Evolutionary conservation across 2,329 filamentous ascomycete species (phyloP).

Genomic region (Calonectria pseudoreteaudii): DNA sequence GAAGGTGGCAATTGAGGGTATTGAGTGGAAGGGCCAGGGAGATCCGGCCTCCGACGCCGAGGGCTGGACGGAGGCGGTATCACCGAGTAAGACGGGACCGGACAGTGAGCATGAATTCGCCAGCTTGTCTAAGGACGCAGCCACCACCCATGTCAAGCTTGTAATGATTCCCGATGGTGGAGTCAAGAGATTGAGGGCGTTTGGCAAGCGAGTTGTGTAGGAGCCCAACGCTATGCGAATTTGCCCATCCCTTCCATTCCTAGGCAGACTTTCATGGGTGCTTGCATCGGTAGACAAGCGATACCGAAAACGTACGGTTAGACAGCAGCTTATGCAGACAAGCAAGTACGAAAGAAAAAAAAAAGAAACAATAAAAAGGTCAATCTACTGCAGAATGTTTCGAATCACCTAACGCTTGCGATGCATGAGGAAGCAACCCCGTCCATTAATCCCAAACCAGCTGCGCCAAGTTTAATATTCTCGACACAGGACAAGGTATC

Average conservation of each 20-base stretch:
- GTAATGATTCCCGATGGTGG: conserved; percentile 95
- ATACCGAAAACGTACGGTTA: neutral
- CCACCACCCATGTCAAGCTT: conserved; percentile 87
- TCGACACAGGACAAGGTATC: conserved; percentile 17
- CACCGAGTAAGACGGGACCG: conserved; percentile 76
- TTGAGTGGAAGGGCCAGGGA: conserved; percentile 65
- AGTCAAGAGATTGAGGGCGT: conserved; percentile 81
- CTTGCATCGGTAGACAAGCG: neutral
- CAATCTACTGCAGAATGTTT: neutral
- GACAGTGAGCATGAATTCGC: conserved; percentile 79
- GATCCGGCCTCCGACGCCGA: conserved; percentile 68
- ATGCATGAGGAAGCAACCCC: neutral
- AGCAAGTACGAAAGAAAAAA: neutral
- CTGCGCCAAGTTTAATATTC: conserved; percentile 27
- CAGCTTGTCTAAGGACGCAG: conserved; percentile 65
- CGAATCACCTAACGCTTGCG: neutral
- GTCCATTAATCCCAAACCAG: conserved; percentile 35
- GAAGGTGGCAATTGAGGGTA: conserved; percentile 75
- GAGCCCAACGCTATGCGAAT: conserved; percentile 10
- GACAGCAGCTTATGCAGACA: neutral
- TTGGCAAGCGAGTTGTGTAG: conserved; percentile 49
- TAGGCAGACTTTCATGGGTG: neutral
- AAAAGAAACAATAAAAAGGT: neutral
- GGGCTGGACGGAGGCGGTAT: conserved; percentile 75
- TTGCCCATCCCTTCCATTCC: conserved; percentile 12